Evolutionary conservation across 106 monocot species (phyloP), one percentile per base, ranked within the genome.

Genomic region (Narthecium ossifragum): DNA sequence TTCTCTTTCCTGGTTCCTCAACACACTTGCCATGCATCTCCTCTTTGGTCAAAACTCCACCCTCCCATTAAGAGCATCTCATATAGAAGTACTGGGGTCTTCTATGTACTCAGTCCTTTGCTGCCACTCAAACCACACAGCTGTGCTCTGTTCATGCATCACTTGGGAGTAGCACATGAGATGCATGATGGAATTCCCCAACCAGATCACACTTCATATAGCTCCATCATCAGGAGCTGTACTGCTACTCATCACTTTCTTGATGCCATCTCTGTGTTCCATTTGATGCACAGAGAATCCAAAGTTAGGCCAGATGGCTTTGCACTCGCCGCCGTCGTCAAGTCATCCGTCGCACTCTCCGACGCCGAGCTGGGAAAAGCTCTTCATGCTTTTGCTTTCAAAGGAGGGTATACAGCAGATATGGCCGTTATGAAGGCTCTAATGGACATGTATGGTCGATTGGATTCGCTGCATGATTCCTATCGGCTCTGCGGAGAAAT

Each of bases 401-500:
- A 66, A 65, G 34, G 14, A 12, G 71, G 66, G 1, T 65, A 51
- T 33, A 12, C 31, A 21, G 15, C 18, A 2, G 2, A 17, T 26
- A 7, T 51, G 12, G 51, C 53, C 18, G 73, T 76, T 4, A 47
- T 60, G 15, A 90, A 90, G 70, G 67, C 78, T 22, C 33, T 90
- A 27, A 85, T 80, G 69, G 67, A 81, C 53, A 68, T 73, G 75
- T 82, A 90, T 52, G 60, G 73, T 32, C 73, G 64, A 29, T 73
- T 63, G 23, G 70, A 48, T 21, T 13, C 37, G 31, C 9, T 85
- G 48, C 15, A 25, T 25, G 75, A 78, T n/a, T 67, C 90, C 33
- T 39, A 22, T 23, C 32, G 4, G 18, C 24, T 83, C 34, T 91
- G 85, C n/a, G 38, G 43, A 6, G 46, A 55, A 24, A 63, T 78